Base-by-base conservation (phyloP, 2,329 filamentous ascomycete species). In the Pseudogymnoascus sp. region DNA sequence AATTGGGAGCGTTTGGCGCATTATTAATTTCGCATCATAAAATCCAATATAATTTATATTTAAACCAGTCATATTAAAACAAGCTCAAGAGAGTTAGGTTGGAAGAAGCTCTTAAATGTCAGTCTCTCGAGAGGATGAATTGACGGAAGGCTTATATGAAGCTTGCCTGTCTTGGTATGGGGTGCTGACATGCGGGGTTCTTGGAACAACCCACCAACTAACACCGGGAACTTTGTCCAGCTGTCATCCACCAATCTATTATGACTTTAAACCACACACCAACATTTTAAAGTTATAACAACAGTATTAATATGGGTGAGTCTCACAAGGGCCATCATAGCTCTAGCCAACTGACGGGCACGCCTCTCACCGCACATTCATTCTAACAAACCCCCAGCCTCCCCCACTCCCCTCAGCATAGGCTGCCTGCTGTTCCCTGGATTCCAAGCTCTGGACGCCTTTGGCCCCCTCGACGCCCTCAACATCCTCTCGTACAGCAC, bases 381-480 rank as follows among this genome's bases (percentile, higher is more conserved):
- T 30, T 28, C 25, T 50, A 16, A 50, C 43, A 28, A 22, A 7
- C 6, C 2, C 25, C 22, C 43, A 50, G 43, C 43, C 7, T 50
- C 43, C 7, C 43, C 43, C 25, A 50, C 43, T 9, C 54, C 54
- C 3, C 54, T 35, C n/a, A 35, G 35, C 22, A 38, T 63, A 25
- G 64, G 64, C 25, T 54, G 66, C 25, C 30, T 73, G 12, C 65
- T 78, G 12, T 78, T 71, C 65, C 74, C 74, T 2, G 74, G 74
- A 32, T 76, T 76, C 65, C 72, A 78, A 66, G 72, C 74, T 18
- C 71, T 75, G 18, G 43, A 50, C 14, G 43, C 6, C 25, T 50
- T 50, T 14, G 43, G 43, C 14, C 43, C 43, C 6, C 43, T 50
- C 25, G 43, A 50, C 43, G 43, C 43, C 43, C 43, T 50, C 43